Base-by-base conservation (phyloP, 2,329 filamentous ascomycete genomes). In the Aspergillus fructus region DNA sequence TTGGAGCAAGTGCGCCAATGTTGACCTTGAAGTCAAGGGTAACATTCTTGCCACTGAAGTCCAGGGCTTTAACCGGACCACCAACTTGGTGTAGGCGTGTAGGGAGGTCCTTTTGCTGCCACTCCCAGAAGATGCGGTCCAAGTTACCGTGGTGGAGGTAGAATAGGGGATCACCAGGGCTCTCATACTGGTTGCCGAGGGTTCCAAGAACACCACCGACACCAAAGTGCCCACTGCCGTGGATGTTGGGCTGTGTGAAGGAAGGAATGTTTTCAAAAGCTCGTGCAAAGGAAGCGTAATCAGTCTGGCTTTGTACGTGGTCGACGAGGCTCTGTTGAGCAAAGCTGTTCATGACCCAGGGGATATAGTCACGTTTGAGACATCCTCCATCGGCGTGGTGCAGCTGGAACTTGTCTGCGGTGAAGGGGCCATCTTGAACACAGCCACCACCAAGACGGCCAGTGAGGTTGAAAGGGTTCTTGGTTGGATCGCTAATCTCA, bases 71-170 rank as follows among this genome's bases (percentile, higher is more conserved):
- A 5, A 74, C 57, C 2, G 71, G 71, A 1, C 74, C 74, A 0
- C 72, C 72, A 13, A 77, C 69, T 41, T 77, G 66, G 19, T 65
- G 59, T 0, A 74, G 60, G 4, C 74, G 67, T 2, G 60, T 63
- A 1, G 58, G 54, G 2, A 72, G 66, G 43, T 73, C 66, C 47
- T 67, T 62, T 49, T 67, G 56, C 57, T 73, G 70, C 71, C 69
- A 74, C 39, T 58, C 59, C 68, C 69, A 76, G 46, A 69, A 69
- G 13, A 75, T 62, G 5, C 64, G 68, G 57, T 77, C 74, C 3
- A 77, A 58, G 49, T 73, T 72, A 3, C 65, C 64, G 56, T 77
- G 71, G 56, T 77, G 74, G 24, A 77, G 62, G 42, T 67, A 77
- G 62, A 73, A 78, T 3, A 71, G 53, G 19, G 70, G 77, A 49